Evolutionary conservation across 495 filamentous ascomycete genomes (phyloP), one percentile per base, ranked within the genome.

Genomic region (Aspergillus cristatus): DNA sequence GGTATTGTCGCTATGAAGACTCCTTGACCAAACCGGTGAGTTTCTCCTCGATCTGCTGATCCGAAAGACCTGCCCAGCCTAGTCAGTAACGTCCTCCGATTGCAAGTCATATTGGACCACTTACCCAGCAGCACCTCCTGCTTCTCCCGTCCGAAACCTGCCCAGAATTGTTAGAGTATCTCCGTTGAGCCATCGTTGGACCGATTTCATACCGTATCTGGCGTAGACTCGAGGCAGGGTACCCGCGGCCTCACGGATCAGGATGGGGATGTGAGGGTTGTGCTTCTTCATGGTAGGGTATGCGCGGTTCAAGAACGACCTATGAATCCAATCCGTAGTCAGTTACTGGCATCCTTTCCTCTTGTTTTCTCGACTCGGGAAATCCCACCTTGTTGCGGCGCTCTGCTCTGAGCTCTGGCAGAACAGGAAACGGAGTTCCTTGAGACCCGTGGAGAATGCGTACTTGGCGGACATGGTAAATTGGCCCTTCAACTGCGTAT

Each of bases 251-350:
- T 98, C 93, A 46, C 91, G 84, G 35, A 98, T 75, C 71, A 98
- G 67, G 63, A 98, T 97, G 34, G 91, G 91, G 29, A 76, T 94
- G 60, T 86, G 66, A 7, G 91, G 91, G 67, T 98, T 97, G 71
- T 91, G 81, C 75, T 94, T 93, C 77, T 98, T 98, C 90, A 98
- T 97, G 49, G 84, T 89, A 5, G 91, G 93, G 65, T 98, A 98
- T 38, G 89, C 84, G 59, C 83, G 78, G 41, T 79, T 79, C 34
- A 98, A 70, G 72, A 98, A 98, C 10, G 82, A 76, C 61, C 91
- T 98, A 28, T 8, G 20, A 22, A 11, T 16, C 41, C 5, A 14
- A 5, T 18, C n/a, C 28, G 17, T 38, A 22, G 41, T 56, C 37
- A 57, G 35, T 33, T 24, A 48, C 33, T 41, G n/a, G 13, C n/a